Conservation (phyloP, 768 basidiomycete species). For the Serpula lacrymans region DNA sequence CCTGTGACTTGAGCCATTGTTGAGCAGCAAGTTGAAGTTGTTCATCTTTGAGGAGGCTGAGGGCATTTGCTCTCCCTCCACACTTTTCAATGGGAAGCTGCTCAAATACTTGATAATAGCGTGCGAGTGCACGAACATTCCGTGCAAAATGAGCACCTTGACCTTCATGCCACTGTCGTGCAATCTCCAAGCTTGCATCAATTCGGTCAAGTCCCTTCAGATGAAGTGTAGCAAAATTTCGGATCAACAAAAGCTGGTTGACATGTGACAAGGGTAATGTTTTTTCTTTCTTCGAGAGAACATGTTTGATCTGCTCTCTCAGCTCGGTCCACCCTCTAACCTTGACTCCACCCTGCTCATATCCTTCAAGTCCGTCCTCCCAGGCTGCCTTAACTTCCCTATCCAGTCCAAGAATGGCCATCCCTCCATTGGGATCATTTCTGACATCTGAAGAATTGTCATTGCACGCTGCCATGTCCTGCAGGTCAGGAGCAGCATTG, state of each 20-base stretch:
- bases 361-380: slow-evolving; percentile 19
- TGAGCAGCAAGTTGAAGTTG: slow-evolving; percentile 3
- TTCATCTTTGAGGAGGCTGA: slow-evolving; percentile 10
- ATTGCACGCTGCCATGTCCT: too few species aligned
- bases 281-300: slow-evolving; percentile 25
- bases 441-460: too few species aligned
- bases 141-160: slow-evolving; percentile 25
- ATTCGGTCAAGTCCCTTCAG: slow-evolving; percentile 29
- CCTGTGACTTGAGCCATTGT: slow-evolving; percentile 19
- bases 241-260: slow-evolving; percentile 33
- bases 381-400: slow-evolving; percentile 10
- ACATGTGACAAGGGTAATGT: slow-evolving; percentile 17
- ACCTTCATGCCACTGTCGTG: slow-evolving; percentile 34
- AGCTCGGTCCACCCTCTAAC: slow-evolving; percentile 23
- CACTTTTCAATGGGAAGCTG: slow-evolving; percentile 27
- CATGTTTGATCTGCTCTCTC: slow-evolving; percentile 24
- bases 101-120: slow-evolving; percentile 35
- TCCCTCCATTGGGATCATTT: too few species aligned
- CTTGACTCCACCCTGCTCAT: slow-evolving; percentile 5
- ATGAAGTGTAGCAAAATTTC: slow-evolving; percentile 32
- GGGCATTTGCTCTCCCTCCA: slow-evolving; percentile 18
- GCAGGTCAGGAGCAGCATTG: too few species aligned
- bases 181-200: slow-evolving; percentile 31
- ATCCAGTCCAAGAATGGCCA: slow-evolving; percentile 7
- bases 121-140: slow-evolving; percentile 25